Evolutionary conservation across 2,329 filamentous ascomycete genomes (phyloP).

Genomic region (Alternaria sp.): DNA sequence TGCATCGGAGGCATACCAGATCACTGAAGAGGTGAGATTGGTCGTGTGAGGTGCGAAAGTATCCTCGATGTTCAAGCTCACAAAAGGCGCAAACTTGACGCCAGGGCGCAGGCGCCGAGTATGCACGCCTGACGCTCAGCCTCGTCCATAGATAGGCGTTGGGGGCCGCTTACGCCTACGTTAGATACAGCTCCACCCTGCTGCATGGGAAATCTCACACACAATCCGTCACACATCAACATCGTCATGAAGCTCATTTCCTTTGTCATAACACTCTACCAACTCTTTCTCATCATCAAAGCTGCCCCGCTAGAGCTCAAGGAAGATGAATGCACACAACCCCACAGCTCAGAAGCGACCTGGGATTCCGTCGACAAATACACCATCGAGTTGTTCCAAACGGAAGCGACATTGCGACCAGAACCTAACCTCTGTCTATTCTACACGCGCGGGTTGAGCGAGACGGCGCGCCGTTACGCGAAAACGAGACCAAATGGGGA

Average conservation of each 20-base stretch:
- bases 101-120: not conserved
- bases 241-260: not conserved
- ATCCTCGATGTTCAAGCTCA: not conserved
- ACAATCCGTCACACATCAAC: not conserved
- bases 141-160: not conserved
- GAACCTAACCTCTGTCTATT: not conserved
- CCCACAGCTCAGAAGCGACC: not conserved
- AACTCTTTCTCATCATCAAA: not conserved
- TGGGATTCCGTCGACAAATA: not conserved
- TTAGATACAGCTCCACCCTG: not conserved
- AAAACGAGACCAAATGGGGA: not conserved
- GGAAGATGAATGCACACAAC: not conserved
- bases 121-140: not conserved
- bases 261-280: not conserved
- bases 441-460: not conserved
- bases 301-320: not conserved
- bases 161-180: not conserved
- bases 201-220: not conserved
- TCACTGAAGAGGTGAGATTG: not conserved
- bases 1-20: not conserved
- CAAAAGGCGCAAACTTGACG: not conserved
- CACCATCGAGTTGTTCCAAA: not conserved
- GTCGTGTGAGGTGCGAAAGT: not conserved
- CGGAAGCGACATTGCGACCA: not conserved
- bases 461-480: not conserved